Percentiles rank a stretch among this genome's conserved stretches.
Conservation (phyloP, 139 green algal genomes). For the Pedinophyceae sp. region DNA sequence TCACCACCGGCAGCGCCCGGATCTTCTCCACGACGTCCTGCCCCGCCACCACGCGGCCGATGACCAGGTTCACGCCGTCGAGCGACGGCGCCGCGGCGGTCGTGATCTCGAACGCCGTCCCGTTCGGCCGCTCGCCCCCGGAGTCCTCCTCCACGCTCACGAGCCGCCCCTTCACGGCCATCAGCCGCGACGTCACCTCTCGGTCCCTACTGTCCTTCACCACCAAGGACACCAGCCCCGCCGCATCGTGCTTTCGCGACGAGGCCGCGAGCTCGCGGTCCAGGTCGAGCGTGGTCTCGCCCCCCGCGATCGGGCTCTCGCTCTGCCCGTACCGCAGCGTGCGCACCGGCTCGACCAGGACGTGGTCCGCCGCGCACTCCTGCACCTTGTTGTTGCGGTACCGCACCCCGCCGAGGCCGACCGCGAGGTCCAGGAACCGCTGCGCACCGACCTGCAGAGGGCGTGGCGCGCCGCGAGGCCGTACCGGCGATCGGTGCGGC, state of each 20-base stretch:
- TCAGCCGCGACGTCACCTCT: background rate
- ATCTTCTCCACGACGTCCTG: background rate
- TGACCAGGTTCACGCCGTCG: background rate
- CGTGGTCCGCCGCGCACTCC: too few species aligned
- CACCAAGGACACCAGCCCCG: background rate
- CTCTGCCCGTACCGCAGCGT: too few species aligned
- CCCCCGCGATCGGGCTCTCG: too few species aligned
- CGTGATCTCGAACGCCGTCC: background rate
- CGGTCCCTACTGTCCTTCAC: background rate
- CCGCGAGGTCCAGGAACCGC: background rate
- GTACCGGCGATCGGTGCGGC: too few species aligned
- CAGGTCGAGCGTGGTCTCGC: background rate
- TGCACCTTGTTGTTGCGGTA: too few species aligned
- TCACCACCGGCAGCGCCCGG: background rate
- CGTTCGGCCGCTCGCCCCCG: background rate
- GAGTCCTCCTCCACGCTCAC: background rate
- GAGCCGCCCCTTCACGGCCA: background rate
- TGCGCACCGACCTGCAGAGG: too few species aligned
- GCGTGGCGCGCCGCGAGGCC: too few species aligned
- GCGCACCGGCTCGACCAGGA: too few species aligned
- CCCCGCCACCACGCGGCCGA: background rate
- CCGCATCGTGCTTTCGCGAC: background rate
- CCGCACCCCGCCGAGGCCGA: background rate
- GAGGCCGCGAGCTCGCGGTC: background rate
- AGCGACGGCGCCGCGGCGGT: background rate